Percentiles rank a stretch among this genome's conserved stretches.
Evolutionary conservation across 345 rosid species (phyloP).

Genomic region (Salix koriyanagi): DNA sequence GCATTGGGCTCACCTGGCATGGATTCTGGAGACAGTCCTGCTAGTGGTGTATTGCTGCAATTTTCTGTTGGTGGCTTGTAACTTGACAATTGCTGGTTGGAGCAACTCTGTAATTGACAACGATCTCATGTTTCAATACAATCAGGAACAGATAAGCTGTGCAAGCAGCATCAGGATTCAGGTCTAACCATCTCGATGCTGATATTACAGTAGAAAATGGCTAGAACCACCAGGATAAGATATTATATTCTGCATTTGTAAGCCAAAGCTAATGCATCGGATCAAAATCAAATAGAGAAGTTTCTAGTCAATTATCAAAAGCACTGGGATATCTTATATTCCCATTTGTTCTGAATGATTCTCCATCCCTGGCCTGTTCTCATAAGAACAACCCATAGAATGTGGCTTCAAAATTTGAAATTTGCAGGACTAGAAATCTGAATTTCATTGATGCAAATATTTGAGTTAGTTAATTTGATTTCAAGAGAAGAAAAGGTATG

Average conservation of each 20-base stretch:
- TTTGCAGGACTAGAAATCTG: not conserved
- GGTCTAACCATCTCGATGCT: not conserved
- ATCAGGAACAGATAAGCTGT: not conserved
- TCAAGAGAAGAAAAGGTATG: too few relatives aligned
- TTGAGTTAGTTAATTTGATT: not conserved
- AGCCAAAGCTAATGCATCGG: not conserved
- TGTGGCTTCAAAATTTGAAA: not conserved
- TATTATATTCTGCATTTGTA: not conserved
- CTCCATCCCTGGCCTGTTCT: too few relatives aligned
- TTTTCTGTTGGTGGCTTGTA: not conserved
- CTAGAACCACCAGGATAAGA: not conserved
- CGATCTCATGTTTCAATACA: not conserved
- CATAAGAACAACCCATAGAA: not conserved
- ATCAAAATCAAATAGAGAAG: too few relatives aligned
- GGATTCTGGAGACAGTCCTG: conserved; percentile 2
- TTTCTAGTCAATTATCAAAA: too few relatives aligned
- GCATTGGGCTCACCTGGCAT: not conserved
- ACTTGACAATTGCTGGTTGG: conserved; percentile 8
- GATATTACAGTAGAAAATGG: not conserved
- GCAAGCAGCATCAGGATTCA: not conserved
- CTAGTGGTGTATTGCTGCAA: not conserved
- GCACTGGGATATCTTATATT: too few relatives aligned
- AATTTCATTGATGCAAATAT: not conserved
- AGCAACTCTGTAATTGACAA: conserved; percentile 10
- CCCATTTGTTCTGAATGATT: too few relatives aligned